Evolutionary conservation across 2,329 filamentous ascomycete genomes (phyloP).

Genomic region (Colletotrichum zoysiae): DNA sequence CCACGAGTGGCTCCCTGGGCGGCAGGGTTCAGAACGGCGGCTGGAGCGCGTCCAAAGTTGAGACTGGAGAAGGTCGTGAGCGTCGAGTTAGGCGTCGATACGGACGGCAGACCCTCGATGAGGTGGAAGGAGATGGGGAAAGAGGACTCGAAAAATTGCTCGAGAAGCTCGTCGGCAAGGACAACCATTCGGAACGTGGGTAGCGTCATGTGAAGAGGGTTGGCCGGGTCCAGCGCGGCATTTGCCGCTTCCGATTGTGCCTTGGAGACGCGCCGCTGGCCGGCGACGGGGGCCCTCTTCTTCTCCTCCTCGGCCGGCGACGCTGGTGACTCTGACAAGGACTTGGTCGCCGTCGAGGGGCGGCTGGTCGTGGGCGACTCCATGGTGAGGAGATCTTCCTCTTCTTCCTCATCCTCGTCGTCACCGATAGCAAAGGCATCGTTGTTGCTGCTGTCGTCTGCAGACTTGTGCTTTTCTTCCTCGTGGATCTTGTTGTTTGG

Average conservation of each 20-base stretch:
- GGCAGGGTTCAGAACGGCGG: constrained; percentile 54
- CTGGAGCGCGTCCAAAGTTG: constrained; percentile 64
- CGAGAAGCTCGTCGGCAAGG: constrained; percentile 92
- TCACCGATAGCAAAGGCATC: constrained; percentile 81
- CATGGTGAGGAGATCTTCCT: constrained; percentile 73
- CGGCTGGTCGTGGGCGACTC: constrained; percentile 60
- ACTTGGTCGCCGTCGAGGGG: constrained; percentile 58
- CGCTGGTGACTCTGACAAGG: constrained; percentile 42
- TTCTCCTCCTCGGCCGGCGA: constrained; percentile 45
- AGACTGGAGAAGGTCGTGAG: constrained; percentile 89
- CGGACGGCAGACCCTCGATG: constrained; percentile 68
- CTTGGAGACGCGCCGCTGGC: constrained; percentile 63
- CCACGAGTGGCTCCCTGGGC: constrained; percentile 76
- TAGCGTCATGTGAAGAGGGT: constrained; percentile 93
- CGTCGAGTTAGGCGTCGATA: constrained; percentile 63
- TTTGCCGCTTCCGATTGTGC: constrained; percentile 84
- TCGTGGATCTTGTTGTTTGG: constrained; percentile 68
- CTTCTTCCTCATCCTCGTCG: constrained; percentile 77
- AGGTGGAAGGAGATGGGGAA: constrained; percentile 95
- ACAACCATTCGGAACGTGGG: constrained; percentile 99
- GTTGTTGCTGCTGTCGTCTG: constrained; percentile 49
- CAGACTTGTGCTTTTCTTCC: constrained; percentile 45
- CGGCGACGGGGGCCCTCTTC: constrained; percentile 29
- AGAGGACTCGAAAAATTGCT: constrained; percentile 97
- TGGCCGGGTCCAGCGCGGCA: constrained; percentile 89